These are phyloP conservation scores for Fraxinus sp. DNA, from an alignment of 305 asterid genomes.

Conservation along the genomic window DNA sequence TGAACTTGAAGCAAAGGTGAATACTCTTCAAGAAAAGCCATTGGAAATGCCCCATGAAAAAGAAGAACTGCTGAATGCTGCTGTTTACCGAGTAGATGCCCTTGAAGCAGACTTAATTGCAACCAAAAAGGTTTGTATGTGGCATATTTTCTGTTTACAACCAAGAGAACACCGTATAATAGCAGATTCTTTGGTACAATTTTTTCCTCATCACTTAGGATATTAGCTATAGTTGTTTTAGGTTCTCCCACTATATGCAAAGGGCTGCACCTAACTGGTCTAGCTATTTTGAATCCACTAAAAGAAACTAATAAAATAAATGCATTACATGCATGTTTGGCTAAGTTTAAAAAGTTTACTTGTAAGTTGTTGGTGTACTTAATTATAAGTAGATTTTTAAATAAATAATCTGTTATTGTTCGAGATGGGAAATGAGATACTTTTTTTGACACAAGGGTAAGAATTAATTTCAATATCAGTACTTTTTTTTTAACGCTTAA, in stretches of 20 bases:
- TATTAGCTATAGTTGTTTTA: background rate
- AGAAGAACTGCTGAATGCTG: constrained; percentile 94
- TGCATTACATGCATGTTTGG: background rate
- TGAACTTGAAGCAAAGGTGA: constrained; percentile 83
- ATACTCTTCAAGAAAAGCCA: constrained; percentile 78
- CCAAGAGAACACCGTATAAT: background rate
- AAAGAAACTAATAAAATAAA: background rate
- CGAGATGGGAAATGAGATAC: background rate
- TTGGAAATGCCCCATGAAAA: constrained; percentile 95
- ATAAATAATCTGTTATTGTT: background rate
- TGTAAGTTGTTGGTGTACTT: background rate
- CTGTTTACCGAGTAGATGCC: constrained; percentile 98
- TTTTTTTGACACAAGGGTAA: background rate
- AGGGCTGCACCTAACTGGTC: background rate
- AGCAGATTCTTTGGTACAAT: background rate
- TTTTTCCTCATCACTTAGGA: background rate
- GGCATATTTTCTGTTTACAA: background rate
- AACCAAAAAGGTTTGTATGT: constrained; percentile 73
- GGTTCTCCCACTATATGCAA: background rate
- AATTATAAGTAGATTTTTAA: background rate
- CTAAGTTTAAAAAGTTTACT: background rate
- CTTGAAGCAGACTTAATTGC: constrained; percentile 97
- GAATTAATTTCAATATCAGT: background rate
- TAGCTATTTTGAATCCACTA: background rate
- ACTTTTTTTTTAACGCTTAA: background rate